Evolutionary conservation across 2,329 filamentous ascomycete species (phyloP).

Genomic region (Exutisphaerella laricina): DNA sequence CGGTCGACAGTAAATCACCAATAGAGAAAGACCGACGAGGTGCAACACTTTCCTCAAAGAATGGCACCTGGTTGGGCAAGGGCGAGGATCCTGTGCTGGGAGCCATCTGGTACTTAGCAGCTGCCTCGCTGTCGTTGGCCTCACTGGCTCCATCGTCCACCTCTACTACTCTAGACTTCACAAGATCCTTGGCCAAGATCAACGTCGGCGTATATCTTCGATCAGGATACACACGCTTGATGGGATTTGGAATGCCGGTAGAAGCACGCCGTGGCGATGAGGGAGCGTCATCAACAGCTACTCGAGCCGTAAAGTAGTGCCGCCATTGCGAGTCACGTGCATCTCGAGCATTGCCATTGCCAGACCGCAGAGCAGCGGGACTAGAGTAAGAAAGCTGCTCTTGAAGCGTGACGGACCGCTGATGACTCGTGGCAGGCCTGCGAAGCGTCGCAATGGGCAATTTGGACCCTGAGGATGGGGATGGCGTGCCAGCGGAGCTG

Average conservation of each 20-base stretch:
- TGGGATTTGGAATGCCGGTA: slow-evolving; percentile 35
- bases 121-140: slow-evolving; percentile 14
- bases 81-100: slow-evolving; percentile 27
- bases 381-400: slow-evolving; percentile 16
- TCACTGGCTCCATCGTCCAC: slow-evolving; percentile 24
- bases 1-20: slow-evolving; percentile 39
- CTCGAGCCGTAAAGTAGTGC: slow-evolving; percentile 33
- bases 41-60: slow-evolving; percentile 27
- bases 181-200: slow-evolving; percentile 27
- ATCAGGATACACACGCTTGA: slow-evolving; percentile 34
- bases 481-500: slow-evolving; percentile 40
- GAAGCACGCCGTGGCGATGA: slow-evolving; percentile 24
- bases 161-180: slow-evolving; percentile 23
- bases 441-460: slow-evolving; percentile 61
- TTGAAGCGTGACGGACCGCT: slow-evolving; percentile 66
- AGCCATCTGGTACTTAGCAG: slow-evolving; percentile 6
- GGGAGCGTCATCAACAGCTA: slow-evolving; percentile 19
- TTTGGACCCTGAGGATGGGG: slow-evolving; percentile 52
- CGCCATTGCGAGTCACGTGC: slow-evolving; percentile 28
- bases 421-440: slow-evolving; percentile 72
- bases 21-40: slow-evolving; percentile 49
- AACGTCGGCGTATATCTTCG: slow-evolving; percentile 32
- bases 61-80: slow-evolving; percentile 17
- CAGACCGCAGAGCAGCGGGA: slow-evolving; percentile 14
- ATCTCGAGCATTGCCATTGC: slow-evolving; percentile 10